phyloP scores from a whole-genome alignment of 2,329 filamentous ascomycete species.

The Alternaria postmessia region DNA sequence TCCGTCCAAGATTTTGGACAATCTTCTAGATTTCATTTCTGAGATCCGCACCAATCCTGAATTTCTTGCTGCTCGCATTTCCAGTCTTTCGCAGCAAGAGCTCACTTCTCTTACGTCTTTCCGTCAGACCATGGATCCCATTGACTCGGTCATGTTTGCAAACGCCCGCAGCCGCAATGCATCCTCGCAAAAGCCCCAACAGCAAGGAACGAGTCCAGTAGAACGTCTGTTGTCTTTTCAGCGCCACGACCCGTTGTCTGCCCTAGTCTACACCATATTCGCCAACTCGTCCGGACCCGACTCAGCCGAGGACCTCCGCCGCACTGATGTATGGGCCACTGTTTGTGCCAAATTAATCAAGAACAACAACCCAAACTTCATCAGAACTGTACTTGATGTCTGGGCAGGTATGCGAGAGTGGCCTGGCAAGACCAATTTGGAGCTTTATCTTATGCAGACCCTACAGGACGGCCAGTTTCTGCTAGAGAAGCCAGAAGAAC shows the following conservation, averaged over 20 bases:
- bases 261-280: conserved; percentile 87
- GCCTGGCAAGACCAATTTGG: conserved; percentile 88
- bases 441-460: conserved; percentile 94
- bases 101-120: conserved; percentile 79
- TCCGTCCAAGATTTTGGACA: conserved; percentile 75
- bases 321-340: conserved; percentile 87
- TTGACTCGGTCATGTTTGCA: conserved; percentile 82
- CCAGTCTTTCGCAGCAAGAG: conserved; percentile 77
- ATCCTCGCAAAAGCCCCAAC: conserved; percentile 58
- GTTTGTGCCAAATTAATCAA: conserved; percentile 84
- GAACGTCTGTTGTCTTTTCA: conserved; percentile 89
- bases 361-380: conserved; percentile 77
- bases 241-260: conserved; percentile 83
- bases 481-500: conserved; percentile 83
- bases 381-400: conserved; percentile 84
- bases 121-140: conserved; percentile 78
- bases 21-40: conserved; percentile 80
- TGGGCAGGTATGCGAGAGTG: conserved; percentile 89
- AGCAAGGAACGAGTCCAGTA: conserved; percentile 69
- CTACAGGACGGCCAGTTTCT: conserved; percentile 92
- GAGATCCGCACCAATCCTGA: conserved; percentile 86
- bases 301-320: conserved; percentile 79
- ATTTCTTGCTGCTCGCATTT: conserved; percentile 84
- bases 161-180: conserved; percentile 63
- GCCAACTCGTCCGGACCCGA: conserved; percentile 84